Evolutionary conservation across 176 grass and related monocot genomes (phyloP).

Genomic region (Musa schizocarpa): DNA sequence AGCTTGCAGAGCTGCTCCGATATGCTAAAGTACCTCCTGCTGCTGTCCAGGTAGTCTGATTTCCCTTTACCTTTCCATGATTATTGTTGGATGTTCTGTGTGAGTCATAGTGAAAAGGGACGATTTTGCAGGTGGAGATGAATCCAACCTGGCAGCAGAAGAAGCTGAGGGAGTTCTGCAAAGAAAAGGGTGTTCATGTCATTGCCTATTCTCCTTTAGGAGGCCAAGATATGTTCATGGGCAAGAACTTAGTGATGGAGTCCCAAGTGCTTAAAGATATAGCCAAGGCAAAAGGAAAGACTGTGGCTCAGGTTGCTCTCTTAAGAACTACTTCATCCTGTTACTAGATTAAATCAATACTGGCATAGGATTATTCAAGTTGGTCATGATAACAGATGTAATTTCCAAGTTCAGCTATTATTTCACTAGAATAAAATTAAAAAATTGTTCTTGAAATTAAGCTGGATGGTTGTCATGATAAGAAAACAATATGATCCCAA

Average conservation of each 20-base stretch:
- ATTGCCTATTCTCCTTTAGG: conserved; percentile 48
- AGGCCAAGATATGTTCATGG: background rate
- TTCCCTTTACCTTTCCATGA: background rate
- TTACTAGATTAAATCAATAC: background rate
- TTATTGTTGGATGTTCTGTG: background rate
- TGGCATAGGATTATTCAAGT: background rate
- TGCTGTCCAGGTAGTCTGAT: background rate
- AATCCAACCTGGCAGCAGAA: conserved; percentile 40
- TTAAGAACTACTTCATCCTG: background rate
- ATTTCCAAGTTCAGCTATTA: background rate
- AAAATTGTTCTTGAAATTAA: background rate
- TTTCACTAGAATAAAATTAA: background rate
- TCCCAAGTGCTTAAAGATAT: background rate
- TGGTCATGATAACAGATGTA: background rate
- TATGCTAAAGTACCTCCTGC: background rate
- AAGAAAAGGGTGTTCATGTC: conserved; percentile 32
- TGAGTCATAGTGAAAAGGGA: background rate
- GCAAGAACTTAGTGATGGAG: background rate
- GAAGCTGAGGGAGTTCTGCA: conserved; percentile 35
- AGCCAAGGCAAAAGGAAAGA: background rate
- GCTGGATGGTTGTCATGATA: background rate
- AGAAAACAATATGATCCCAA: no score
- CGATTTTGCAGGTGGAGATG: conserved; percentile 38
- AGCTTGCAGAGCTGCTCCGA: background rate
- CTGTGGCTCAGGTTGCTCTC: background rate